These are phyloP conservation scores for Sphenostylis stenocarpa DNA, from an alignment of 306 rosid genomes.

Conservation along the genomic window DNA sequence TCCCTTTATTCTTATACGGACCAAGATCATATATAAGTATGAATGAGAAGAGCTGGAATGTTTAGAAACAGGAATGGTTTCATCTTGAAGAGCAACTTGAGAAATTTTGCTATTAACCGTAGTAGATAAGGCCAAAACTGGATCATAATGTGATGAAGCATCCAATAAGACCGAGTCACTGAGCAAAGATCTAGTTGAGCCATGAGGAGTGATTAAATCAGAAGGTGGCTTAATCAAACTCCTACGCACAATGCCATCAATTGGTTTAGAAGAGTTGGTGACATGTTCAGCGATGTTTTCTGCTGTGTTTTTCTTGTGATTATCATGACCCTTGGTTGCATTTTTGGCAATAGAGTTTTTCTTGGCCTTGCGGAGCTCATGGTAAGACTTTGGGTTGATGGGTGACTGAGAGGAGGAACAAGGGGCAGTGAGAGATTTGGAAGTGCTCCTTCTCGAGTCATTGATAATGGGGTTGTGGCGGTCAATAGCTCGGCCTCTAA, in stretches of 20 bases:
- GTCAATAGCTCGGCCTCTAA: constrained; percentile 79
- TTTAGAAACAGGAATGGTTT: constrained; percentile 27
- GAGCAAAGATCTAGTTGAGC: constrained; percentile 74
- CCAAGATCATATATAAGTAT: no score
- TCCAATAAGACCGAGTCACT: constrained; percentile 45
- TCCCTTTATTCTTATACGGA: not conserved
- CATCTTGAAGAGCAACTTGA: constrained; percentile 30
- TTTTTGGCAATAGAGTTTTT: constrained; percentile 40
- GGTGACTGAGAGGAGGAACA: constrained; percentile 52
- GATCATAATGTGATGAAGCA: constrained; percentile 46
- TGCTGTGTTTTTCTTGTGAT: constrained; percentile 34
- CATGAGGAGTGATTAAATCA: constrained; percentile 57
- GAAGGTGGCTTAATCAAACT: constrained; percentile 45
- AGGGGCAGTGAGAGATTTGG: constrained; percentile 36
- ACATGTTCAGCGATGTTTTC: constrained; percentile 23
- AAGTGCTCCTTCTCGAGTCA: constrained; percentile 54
- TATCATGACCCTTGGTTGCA: constrained; percentile 31
- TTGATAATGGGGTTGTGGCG: constrained; percentile 92
- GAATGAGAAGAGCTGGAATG: constrained; percentile 38
- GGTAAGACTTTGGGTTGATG: constrained; percentile 43
- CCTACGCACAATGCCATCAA: constrained; percentile 40
- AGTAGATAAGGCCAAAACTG: constrained; percentile 37
- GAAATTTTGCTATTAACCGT: constrained; percentile 33
- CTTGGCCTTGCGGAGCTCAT: constrained; percentile 35
- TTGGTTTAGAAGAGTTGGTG: constrained; percentile 38